Base-by-base conservation (phyloP, 768 basidiomycete genomes). In the Pleurotus eryngii region DNA sequence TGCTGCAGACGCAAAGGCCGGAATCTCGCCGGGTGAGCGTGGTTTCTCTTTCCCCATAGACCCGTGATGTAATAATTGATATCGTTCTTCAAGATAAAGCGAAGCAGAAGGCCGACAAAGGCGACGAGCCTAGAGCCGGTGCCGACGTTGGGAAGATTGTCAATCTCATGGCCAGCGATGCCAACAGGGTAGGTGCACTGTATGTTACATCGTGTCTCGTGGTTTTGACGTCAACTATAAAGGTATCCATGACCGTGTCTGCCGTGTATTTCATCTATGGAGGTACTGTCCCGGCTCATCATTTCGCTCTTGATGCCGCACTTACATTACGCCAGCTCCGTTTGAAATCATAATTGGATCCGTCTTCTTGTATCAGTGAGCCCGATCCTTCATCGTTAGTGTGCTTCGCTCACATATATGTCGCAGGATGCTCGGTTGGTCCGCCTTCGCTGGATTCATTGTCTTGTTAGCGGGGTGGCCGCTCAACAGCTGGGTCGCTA, bases 81-180 rank as follows among this genome's bases (percentile, higher is more conserved):
- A 3, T 30, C 30, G 11, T 30, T 30, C 11, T n/a, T n/a, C n/a
- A 30, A 30, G 30, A 60, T 43, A 73, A 73, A 37, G 66, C 65
- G 12, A 68, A 73, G 49, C 69, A 69, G 59, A 70, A 70, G 43
- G 73, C 68, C 15, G 75, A 74, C 50, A 75, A 72, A 62, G 75
- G 71, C 15, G 77, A 80, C 46, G 79, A 90, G 27, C 82, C 85
- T 1, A 87, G 83, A 62, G 81, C 87, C 0, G 89, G 91, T 14
- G 94, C 94, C 6, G 90, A 93, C 67, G 78, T 90, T 11, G 94
- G 94, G 11, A 94, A 95, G 68, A 91, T 95, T 53, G 90, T 95
- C 55, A 92, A 92, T 61, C 71, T 95, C 37, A 95, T 95, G 92
- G 85, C 89, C 12, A 84, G 82, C 5, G 90, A 92, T 66, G 84